Base-by-base conservation (phyloP, 441 rosid species). In the Syzygium syzygioides region DNA sequence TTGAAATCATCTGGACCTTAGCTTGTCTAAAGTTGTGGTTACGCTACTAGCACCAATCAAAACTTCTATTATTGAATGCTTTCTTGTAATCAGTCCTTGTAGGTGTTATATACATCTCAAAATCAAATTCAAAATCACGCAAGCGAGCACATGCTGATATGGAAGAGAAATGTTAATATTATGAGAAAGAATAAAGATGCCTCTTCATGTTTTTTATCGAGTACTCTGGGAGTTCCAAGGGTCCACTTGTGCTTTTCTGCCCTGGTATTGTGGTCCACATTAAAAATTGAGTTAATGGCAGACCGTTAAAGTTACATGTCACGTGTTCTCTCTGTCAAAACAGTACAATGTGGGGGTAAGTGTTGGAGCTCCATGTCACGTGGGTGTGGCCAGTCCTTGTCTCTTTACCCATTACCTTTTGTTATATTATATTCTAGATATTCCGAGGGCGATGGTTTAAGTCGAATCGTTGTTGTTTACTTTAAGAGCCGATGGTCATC, bases 1-100 rank as follows among this genome's bases (percentile, higher is more conserved):
- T 55, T 55, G 57, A 55, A 7, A 55, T 4, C 0, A 55, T 55
- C 25, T 55, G 1, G 10, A 55, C 57, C 23, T 55, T 55, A 19
- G 57, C 19, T 55, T 1, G 57, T 18, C 57, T 23, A 3, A 55
- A 55, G 25, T 55, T 20, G 7, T 19, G 25, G 10, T 7, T 3
- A 55, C 9, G 23, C 57, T 20, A 55, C 7, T 3, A 10, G 60
- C 1, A 56, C 10, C 26, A 1, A 12, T 4, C 2, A 0, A 4
- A 10, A 8, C 11, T 0, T 10, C 2, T 4, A 56, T 23, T 56
- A 0, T 5, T 1, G 28, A 56, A 4, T 8, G 28, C 60, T 9
- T 23, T 23, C 59, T 7, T 55, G 57, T 7, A 52, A 52, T 52
- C 1, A 52, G 8, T 52, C 54, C 5, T 3, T 23, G 12, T 23